Evolutionary conservation across 2,329 filamentous ascomycete genomes (phyloP), one percentile per base, ranked within the genome.

Genomic region (Trichophyton simii): DNA sequence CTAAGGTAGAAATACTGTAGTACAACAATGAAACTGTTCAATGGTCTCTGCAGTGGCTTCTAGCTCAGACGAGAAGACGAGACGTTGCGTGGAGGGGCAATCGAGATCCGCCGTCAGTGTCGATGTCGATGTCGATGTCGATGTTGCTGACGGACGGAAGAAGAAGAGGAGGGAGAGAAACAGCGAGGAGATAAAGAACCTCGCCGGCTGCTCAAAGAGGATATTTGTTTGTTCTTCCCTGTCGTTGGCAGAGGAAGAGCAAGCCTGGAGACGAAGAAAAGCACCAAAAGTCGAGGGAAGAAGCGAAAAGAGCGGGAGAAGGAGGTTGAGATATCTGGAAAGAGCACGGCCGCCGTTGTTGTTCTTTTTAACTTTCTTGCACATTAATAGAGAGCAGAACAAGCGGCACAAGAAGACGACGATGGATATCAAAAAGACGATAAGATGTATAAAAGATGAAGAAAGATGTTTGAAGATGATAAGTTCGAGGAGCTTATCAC

Each of bases 161-260:
- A 63, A 66, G 65, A 61, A 22, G 22, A 22, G 36, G 22, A 22
- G 36, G 28, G 67, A 64, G 57, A 62, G 18, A 46, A 63, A 60
- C 48, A 58, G 63, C 66, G 67, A 66, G 68, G 66, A 65, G 66
- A 64, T 46, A 62, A 67, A 67, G 70, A 70, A 61, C 28, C 50
- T 55, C 50, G 22, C 28, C 28, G 18, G 18, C 31, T 36, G 25
- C 50, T 36, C 50, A 55, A 55, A 36, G 28, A 28, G 50, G 50
- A 34, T 55, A 28, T 55, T 55, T 55, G 28, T 55, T 42, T 55
- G 28, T 34, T 36, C 25, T 36, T 36, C 28, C 11, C 48, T 28
- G 15, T 36, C 50, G 6, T 34, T n/a, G 28, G 8, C 50, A 15
- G 15, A 55, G 50, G 28, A 55, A 36, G 50, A 36, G 28, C 50